Percentiles rank a stretch among this genome's conserved stretches.
phyloP scores from a whole-genome alignment of 1,284 basidiomycete genomes.

The Naganishia liquefaciens region DNA sequence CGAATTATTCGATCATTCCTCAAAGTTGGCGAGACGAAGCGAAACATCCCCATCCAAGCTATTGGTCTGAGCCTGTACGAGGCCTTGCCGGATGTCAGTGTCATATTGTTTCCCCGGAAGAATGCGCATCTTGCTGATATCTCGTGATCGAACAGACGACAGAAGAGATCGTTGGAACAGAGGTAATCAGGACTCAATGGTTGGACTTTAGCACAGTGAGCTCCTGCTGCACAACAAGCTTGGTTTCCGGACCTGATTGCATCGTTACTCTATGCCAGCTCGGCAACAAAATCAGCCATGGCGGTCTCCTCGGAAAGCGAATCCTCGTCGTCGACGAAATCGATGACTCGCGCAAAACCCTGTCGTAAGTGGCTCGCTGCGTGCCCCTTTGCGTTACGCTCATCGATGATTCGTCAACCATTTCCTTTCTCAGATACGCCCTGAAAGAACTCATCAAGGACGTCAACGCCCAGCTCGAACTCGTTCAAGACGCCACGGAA shows the following conservation, averaged over 20 bases:
- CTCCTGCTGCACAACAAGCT: neutral
- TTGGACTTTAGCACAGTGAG: constrained; percentile 65
- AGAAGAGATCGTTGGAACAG: constrained; percentile 73
- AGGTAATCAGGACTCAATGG: constrained; percentile 91
- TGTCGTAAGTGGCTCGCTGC: constrained; percentile 63
- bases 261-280: constrained; percentile 37
- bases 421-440: constrained; percentile 68
- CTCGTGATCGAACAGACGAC: constrained; percentile 53
- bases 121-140: neutral
- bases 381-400: constrained; percentile 26
- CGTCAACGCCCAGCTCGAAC: constrained; percentile 69
- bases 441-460: constrained; percentile 82
- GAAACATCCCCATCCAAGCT: constrained; percentile 81
- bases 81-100: constrained; percentile 64
- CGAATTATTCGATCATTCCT: constrained; percentile 89
- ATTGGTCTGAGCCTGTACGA: constrained; percentile 93
- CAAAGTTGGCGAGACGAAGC: constrained; percentile 65
- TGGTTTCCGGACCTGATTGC: neutral
- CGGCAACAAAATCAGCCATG: constrained; percentile 48
- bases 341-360: constrained; percentile 87
- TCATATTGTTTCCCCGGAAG: neutral
- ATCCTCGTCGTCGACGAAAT: constrained; percentile 90
- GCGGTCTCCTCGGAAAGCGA: constrained; percentile 69
- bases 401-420: neutral
- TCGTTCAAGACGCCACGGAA: constrained; percentile 64